Evolutionary conservation across 305 asterid genomes (phyloP).

Genomic region (Solanum hybrid): DNA sequence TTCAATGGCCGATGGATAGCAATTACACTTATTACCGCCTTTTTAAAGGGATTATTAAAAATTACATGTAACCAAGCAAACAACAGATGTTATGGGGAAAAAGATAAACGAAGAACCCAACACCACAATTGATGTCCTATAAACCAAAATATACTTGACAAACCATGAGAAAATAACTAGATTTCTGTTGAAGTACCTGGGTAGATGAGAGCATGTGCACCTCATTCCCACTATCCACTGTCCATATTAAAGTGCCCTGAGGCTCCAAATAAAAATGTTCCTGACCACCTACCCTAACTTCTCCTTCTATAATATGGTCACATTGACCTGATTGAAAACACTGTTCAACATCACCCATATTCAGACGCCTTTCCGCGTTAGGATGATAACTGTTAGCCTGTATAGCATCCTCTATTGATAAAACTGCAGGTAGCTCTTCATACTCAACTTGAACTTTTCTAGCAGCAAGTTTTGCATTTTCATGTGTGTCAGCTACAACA

Average conservation of each 20-base stretch:
- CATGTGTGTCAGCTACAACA: slow-evolving; percentile 92
- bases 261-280: slow-evolving; percentile 99
- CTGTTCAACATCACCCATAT: slow-evolving; percentile 56
- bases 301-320: slow-evolving; percentile 78
- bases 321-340: slow-evolving; percentile 72
- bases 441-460: slow-evolving; percentile 64
- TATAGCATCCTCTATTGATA: slow-evolving; percentile 81
- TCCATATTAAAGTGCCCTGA: slow-evolving; percentile 73
- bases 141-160: background rate
- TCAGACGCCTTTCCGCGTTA: slow-evolving; percentile 48
- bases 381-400: slow-evolving; percentile 65
- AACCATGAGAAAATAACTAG: background rate
- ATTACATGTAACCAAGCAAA: background rate
- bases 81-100: background rate
- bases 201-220: slow-evolving; percentile 96
- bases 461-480: slow-evolving; percentile 84
- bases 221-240: slow-evolving; percentile 86
- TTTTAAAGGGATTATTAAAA: background rate
- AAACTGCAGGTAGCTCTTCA: slow-evolving; percentile 78
- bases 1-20: background rate
- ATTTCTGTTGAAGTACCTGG: slow-evolving; percentile 39
- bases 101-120: background rate
- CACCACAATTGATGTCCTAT: background rate
- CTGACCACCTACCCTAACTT: slow-evolving; percentile 83
- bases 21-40: background rate